Percentiles rank a stretch among this genome's conserved stretches.
Evolutionary conservation across 2,329 filamentous ascomycete species (phyloP).

Genomic region (Fusarium pseudocircinatum): DNA sequence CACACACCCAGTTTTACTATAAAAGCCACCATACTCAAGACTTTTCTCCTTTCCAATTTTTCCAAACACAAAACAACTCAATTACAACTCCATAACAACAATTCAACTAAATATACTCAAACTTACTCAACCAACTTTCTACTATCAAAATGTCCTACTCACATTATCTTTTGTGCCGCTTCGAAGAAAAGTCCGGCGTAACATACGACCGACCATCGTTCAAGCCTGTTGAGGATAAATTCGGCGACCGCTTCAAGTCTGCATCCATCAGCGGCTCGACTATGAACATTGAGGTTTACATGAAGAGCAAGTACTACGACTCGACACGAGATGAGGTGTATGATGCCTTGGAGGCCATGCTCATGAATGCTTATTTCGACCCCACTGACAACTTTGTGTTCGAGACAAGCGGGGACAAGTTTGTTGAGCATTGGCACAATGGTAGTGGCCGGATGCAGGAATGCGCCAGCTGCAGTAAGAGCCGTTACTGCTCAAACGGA

Average conservation of each 20-base stretch:
- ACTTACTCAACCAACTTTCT: background rate
- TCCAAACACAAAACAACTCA: background rate
- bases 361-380: background rate
- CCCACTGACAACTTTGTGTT: background rate
- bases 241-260: background rate
- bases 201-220: background rate
- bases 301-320: background rate
- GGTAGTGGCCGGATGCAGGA: background rate
- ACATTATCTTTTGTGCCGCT: background rate
- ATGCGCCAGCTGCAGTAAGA: background rate
- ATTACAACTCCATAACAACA: background rate
- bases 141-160: background rate
- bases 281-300: background rate
- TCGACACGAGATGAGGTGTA: background rate
- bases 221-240: background rate
- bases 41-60: background rate
- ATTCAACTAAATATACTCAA: background rate
- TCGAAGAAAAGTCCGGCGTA: background rate
- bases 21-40: background rate
- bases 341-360: background rate
- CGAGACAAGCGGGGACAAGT: background rate
- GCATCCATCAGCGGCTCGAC: background rate
- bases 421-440: background rate
- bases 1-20: background rate
- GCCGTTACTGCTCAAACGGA: background rate